phyloP scores from a whole-genome alignment of 2,329 filamentous ascomycete genomes.

The Fusarium sp. region DNA sequence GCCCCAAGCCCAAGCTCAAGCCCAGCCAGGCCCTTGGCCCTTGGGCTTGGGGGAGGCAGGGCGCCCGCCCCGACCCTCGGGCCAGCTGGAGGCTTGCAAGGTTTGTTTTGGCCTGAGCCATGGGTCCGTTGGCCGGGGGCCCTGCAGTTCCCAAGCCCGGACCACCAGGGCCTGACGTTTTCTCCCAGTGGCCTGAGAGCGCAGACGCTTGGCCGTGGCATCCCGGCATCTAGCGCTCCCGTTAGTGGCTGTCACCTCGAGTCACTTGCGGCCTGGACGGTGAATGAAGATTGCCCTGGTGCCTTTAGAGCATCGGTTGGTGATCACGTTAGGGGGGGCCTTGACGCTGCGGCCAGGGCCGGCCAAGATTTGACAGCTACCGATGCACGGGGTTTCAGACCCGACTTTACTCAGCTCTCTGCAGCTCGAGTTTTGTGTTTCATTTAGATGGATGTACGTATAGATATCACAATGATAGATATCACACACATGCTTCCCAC shows the following conservation, averaged over 20 bases:
- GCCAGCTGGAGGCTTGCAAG: constrained; percentile 6
- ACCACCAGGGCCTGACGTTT: constrained; percentile 37
- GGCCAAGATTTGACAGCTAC: background rate
- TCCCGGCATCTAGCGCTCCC: constrained; percentile 37
- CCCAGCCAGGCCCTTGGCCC: constrained; percentile 6
- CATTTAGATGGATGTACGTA: background rate
- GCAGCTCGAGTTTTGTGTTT: background rate
- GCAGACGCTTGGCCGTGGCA: constrained; percentile 29
- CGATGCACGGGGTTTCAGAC: constrained; percentile 2
- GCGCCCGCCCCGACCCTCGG: constrained; percentile 6
- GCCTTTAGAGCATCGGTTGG: constrained; percentile 25
- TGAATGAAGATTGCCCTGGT: constrained; percentile 35
- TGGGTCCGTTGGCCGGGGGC: constrained; percentile 42
- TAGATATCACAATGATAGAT: background rate
- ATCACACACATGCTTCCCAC: background rate
- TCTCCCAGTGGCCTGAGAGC: constrained; percentile 24
- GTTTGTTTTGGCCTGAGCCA: constrained; percentile 43
- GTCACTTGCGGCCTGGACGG: constrained; percentile 44
- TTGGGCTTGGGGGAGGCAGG: background rate
- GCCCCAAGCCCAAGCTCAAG: constrained; percentile 8
- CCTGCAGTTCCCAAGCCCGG: constrained; percentile 24
- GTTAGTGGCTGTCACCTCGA: constrained; percentile 39
- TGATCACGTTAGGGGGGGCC: constrained; percentile 19
- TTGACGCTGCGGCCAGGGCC: background rate
- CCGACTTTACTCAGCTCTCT: background rate